These are phyloP conservation scores for Sugiyamaella novakii DNA, from an alignment of 1,139 yeast genomes.

Conservation along the genomic window DNA sequence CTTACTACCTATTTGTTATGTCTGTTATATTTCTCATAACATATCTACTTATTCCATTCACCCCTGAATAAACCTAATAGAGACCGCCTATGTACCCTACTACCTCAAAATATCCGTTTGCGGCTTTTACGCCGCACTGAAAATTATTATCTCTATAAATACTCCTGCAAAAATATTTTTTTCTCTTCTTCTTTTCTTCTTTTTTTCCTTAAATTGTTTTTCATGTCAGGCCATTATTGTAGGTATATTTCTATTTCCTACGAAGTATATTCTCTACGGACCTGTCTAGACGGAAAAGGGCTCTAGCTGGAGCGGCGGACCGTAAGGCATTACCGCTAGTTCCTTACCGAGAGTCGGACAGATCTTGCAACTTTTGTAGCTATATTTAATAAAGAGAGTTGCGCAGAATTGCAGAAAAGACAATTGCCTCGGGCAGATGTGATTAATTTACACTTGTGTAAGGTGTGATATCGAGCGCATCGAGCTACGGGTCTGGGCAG, in stretches of 20 bases:
- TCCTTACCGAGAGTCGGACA: conserved; percentile 43
- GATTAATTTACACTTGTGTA: no score
- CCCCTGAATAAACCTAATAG: no score
- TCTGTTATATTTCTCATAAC: no score
- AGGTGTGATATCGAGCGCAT: no score
- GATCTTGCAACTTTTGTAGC: no score
- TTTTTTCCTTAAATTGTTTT: conserved; percentile 27
- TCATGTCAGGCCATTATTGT: conserved; percentile 38
- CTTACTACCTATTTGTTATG: no score
- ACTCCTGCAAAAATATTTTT: conserved; percentile 14
- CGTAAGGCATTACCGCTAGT: conserved; percentile 34
- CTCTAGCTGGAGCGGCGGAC: conserved; percentile 42
- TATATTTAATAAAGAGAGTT: background rate
- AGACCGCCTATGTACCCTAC: no score
- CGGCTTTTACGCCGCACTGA: conserved; percentile 3
- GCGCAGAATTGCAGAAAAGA: no score
- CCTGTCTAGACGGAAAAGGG: conserved; percentile 33
- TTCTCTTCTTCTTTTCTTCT: conserved; percentile 19
- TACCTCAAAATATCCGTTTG: no score
- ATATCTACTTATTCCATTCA: no score
- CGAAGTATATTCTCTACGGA: conserved; percentile 33
- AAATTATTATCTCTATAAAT: conserved; percentile 18
- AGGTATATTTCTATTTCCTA: conserved; percentile 26
- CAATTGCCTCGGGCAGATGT: no score
- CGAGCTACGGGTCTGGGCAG: conserved; percentile 6